Conservation (phyloP, 1,284 basidiomycete genomes). For the Porodaedalea pini region DNA sequence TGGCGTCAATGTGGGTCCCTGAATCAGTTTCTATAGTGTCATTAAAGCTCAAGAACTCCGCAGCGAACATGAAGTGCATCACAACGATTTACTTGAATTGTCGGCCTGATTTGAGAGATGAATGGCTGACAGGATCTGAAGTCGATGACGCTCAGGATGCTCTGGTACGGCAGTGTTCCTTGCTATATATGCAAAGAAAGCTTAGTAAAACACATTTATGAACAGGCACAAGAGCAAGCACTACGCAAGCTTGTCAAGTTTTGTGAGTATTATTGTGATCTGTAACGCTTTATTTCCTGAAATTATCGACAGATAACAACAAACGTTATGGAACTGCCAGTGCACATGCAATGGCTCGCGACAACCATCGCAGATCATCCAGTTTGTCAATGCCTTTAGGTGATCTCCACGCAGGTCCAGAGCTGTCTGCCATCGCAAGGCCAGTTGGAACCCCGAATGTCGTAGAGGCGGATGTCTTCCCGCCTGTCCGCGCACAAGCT, state of each 20-base stretch:
- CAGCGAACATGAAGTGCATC: constrained; percentile 99
- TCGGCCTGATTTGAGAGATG: constrained; percentile 92
- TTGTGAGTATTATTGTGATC: constrained; percentile 52
- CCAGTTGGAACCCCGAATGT: constrained; percentile 74
- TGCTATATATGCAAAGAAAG: neutral
- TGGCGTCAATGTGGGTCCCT: constrained; percentile 85
- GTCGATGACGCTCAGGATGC: constrained; percentile 87
- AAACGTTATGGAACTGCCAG: constrained; percentile 73
- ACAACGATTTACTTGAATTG: constrained; percentile 98
- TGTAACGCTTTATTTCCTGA: constrained; percentile 2
- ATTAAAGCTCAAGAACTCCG: constrained; percentile 18
- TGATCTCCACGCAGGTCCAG: constrained; percentile 70
- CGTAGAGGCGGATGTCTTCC: constrained; percentile 78
- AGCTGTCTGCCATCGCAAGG: constrained; percentile 67
- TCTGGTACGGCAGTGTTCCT: constrained; percentile 14
- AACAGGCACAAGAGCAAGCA: constrained; percentile 93
- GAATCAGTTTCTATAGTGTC: neutral
- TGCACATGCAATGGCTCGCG: constrained; percentile 48
- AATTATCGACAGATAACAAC: constrained; percentile 59
- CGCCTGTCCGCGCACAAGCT: constrained; percentile 75
- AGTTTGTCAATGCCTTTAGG: constrained; percentile 79
- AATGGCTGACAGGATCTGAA: constrained; percentile 94
- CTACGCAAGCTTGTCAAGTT: constrained; percentile 92
- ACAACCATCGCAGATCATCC: constrained; percentile 64
- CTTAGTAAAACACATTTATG: neutral